Evolutionary conservation across 139 green algal genomes (phyloP).

Genomic region (Gonium pectorale): DNA sequence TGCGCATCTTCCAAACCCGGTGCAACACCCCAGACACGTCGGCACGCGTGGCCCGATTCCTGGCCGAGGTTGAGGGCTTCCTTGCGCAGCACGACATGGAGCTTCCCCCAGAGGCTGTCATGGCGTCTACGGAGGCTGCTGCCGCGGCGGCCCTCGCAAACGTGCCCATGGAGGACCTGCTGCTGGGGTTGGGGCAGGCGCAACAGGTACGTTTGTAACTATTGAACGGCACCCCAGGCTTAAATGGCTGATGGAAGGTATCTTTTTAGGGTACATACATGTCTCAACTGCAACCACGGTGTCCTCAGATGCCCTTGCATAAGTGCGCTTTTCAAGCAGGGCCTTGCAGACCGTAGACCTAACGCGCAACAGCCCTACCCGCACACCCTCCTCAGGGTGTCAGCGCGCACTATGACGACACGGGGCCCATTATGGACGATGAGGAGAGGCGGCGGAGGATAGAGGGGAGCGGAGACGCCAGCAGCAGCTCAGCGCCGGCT

Average conservation of each 20-base stretch:
- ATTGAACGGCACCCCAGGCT: no score
- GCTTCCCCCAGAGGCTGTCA: background rate
- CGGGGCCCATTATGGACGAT: constrained; percentile 39
- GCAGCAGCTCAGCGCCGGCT: background rate
- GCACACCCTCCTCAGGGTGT: background rate
- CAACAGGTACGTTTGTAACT: background rate
- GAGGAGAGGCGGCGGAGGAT: constrained; percentile 9
- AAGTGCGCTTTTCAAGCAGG: no score
- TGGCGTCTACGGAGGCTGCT: background rate
- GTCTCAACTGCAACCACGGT: no score
- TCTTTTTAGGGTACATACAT: no score
- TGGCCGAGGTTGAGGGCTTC: background rate
- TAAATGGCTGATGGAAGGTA: background rate
- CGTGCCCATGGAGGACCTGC: constrained; percentile 18
- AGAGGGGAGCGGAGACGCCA: background rate
- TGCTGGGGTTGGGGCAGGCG: background rate
- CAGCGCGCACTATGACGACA: constrained; percentile 30
- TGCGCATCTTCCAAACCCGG: background rate
- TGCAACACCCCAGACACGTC: background rate
- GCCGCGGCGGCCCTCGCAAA: constrained; percentile 4
- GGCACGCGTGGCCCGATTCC: background rate
- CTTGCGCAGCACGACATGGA: constrained; percentile 23
- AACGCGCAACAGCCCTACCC: background rate
- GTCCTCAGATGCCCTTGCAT: no score
- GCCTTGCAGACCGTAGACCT: no score